A percentile compares a stretch with the other conserved stretches of the same genome.
Evolutionary conservation across 345 rosid genomes (phyloP).

Genomic region (Pistacia integerrima): DNA sequence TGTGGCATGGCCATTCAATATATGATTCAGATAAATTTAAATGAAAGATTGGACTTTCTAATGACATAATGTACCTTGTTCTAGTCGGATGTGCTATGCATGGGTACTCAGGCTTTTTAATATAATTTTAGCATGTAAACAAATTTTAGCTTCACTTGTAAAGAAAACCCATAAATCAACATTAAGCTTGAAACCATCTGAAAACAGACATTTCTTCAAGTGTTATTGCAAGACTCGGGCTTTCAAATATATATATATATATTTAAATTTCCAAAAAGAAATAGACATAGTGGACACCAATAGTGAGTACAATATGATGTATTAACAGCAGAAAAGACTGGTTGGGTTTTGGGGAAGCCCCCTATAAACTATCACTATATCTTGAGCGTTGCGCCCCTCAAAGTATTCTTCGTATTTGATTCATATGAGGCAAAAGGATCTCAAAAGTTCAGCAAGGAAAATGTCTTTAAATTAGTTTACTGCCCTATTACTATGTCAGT

Average conservation of each 20-base stretch:
- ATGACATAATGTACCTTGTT: not conserved
- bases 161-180: too few relatives aligned
- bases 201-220: too few relatives aligned
- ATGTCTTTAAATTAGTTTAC: not conserved
- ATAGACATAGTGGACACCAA: too few relatives aligned
- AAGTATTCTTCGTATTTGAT: not conserved
- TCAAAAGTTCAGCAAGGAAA: not conserved
- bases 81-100: too few relatives aligned
- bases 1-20: constrained; percentile 14
- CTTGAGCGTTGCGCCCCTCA: not conserved
- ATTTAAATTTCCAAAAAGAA: too few relatives aligned
- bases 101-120: too few relatives aligned
- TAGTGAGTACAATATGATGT: not conserved
- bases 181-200: too few relatives aligned
- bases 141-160: too few relatives aligned
- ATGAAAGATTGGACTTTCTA: not conserved
- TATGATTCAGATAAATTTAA: not conserved
- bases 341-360: too few relatives aligned
- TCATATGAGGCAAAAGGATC: not conserved
- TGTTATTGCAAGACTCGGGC: too few relatives aligned
- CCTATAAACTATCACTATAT: not conserved
- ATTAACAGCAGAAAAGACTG: not conserved
- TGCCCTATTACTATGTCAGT: not conserved
- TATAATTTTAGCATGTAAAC: too few relatives aligned
- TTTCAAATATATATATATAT: too few relatives aligned